These are phyloP conservation scores for Penicillium egyptiacum DNA, from an alignment of 495 filamentous ascomycete genomes.

Conservation along the genomic window DNA sequence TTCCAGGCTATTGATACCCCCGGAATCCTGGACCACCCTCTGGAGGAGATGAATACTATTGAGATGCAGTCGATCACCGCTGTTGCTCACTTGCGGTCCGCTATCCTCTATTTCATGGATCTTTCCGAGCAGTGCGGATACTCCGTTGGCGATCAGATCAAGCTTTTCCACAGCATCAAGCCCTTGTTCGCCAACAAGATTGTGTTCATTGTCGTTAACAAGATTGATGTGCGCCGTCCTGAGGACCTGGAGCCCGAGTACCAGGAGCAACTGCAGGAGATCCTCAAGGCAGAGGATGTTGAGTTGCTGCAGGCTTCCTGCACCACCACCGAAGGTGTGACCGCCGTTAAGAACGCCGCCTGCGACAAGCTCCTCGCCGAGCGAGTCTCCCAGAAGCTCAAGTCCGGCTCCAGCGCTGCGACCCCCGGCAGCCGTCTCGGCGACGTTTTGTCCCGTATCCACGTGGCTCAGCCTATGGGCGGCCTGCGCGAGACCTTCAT, in stretches of 20 bases:
- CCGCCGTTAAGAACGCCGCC: constrained; percentile 89
- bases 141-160: constrained; percentile 84
- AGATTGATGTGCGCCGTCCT: constrained; percentile 86
- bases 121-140: constrained; percentile 97
- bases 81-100: constrained; percentile 91
- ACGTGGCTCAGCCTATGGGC: constrained; percentile 88
- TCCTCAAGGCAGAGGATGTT: constrained; percentile 82
- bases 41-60: constrained; percentile 99
- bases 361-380: constrained; percentile 92
- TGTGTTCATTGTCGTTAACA: constrained; percentile 95
- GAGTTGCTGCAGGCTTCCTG: constrained; percentile 91
- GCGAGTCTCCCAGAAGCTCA: constrained; percentile 91
- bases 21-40: constrained; percentile 93
- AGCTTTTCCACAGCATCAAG: constrained; percentile 92
- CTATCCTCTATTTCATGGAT: constrained; percentile 98
- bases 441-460: constrained; percentile 88
- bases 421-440: constrained; percentile 73
- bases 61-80: constrained; percentile 99
- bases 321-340: constrained; percentile 91
- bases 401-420: constrained; percentile 74
- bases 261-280: constrained; percentile 70
- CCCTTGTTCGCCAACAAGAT: constrained; percentile 96
- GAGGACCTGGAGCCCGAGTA: constrained; percentile 85
- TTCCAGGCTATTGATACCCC: constrained; percentile 91
- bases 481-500: constrained; percentile 84